Evolutionary conservation across 192 early-diverging fungal species (phyloP).

Genomic region (Coemansia reversa): DNA sequence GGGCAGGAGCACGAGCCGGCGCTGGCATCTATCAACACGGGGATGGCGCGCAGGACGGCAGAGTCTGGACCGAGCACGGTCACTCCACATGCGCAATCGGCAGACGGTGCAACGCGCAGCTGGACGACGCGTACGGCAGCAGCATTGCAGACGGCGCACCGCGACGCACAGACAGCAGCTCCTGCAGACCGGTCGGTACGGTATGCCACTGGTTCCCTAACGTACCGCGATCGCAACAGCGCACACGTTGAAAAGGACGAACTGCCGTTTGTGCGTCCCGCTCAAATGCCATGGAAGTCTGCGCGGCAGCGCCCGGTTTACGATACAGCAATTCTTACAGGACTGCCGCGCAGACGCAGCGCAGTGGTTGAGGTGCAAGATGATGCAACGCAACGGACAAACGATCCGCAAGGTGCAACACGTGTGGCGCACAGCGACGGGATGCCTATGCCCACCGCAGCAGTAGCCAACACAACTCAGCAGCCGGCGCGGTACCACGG

Average conservation of each 20-base stretch:
- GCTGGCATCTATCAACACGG: slow-evolving; percentile 37
- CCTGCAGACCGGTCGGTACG: slow-evolving; percentile 18
- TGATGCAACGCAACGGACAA: slow-evolving; percentile 7
- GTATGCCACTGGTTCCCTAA: slow-evolving; percentile 17
- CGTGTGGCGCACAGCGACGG: background rate
- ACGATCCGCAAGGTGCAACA: background rate
- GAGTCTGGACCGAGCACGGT: background rate
- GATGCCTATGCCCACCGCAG: slow-evolving; percentile 5
- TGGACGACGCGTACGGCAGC: slow-evolving; percentile 11
- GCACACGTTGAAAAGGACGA: slow-evolving; percentile 49
- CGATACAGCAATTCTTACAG: background rate
- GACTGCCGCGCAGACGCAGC: slow-evolving; percentile 18
- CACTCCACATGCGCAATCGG: slow-evolving; percentile 1
- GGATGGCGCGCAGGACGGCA: background rate
- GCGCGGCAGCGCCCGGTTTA: background rate
- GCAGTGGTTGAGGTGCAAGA: slow-evolving; percentile 37
- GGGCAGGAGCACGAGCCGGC: background rate
- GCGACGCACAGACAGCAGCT: background rate
- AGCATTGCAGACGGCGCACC: background rate
- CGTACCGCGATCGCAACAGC: slow-evolving; percentile 47
- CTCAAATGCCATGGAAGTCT: slow-evolving; percentile 17
- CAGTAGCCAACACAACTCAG: background rate
- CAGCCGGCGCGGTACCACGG: slow-evolving; percentile 50
- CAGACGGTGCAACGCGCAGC: slow-evolving; percentile 11
- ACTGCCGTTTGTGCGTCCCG: slow-evolving; percentile 39